A percentile compares a stretch with the other conserved stretches of the same genome.
Conservation (phyloP, 2,329 filamentous ascomycete species). For the Colletotrichum lini region DNA sequence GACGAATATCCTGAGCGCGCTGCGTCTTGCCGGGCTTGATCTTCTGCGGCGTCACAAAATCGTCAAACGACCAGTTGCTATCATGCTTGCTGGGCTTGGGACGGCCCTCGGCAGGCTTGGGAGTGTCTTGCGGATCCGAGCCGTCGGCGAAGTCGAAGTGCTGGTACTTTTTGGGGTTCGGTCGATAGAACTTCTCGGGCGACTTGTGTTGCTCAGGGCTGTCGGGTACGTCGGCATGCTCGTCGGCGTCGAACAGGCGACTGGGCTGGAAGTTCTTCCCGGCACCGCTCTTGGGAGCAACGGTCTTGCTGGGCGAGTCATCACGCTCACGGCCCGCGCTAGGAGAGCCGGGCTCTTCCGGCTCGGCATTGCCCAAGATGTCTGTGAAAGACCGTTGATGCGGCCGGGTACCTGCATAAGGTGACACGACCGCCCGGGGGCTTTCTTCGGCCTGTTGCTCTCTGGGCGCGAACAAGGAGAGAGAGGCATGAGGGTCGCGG, state of each 20-base stretch:
- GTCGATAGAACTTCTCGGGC: slow-evolving; percentile 66
- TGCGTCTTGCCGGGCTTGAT: slow-evolving; percentile 69
- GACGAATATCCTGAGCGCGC: slow-evolving; percentile 78
- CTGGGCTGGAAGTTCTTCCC: slow-evolving; percentile 74
- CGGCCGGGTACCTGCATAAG: slow-evolving; percentile 72
- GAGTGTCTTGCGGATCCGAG: slow-evolving; percentile 64
- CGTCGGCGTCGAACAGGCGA: slow-evolving; percentile 73
- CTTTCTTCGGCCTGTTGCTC: slow-evolving; percentile 62
- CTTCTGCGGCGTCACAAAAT: slow-evolving; percentile 89
- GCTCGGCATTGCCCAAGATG: slow-evolving; percentile 71
- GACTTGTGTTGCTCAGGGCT: slow-evolving; percentile 58
- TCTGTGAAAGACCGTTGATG: slow-evolving; percentile 80
- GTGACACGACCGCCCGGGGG: slow-evolving; percentile 65
- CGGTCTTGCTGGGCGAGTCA: slow-evolving; percentile 63
- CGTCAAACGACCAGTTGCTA: slow-evolving; percentile 89
- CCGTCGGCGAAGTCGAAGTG: slow-evolving; percentile 88
- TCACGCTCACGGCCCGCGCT: slow-evolving; percentile 64
- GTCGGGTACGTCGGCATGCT: slow-evolving; percentile 58
- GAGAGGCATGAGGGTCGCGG: slow-evolving; percentile 77
- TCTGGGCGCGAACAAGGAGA: slow-evolving; percentile 81
- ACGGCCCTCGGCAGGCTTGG: slow-evolving; percentile 59
- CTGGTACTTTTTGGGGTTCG: slow-evolving; percentile 83
- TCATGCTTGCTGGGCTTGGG: slow-evolving; percentile 72
- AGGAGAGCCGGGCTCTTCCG: slow-evolving; percentile 53
- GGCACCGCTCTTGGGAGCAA: slow-evolving; percentile 67